Percentiles rank a stretch among this genome's conserved stretches.
Conservation (phyloP, 257 asterid genomes). For the Echium plantagineum region DNA sequence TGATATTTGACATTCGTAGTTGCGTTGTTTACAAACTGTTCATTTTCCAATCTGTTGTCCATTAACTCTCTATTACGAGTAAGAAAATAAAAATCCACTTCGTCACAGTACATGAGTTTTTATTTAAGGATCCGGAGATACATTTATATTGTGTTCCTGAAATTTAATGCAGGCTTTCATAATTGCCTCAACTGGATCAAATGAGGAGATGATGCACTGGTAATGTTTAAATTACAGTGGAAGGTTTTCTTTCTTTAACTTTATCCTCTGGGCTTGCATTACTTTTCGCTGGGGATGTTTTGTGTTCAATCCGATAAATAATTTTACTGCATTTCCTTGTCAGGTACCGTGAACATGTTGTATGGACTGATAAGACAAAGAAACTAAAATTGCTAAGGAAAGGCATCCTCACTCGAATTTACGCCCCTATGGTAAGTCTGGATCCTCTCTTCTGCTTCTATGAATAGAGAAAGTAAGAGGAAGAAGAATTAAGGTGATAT, state of each 20-base stretch:
- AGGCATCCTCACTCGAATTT: slow-evolving; percentile 81
- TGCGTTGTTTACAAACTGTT: too few species aligned
- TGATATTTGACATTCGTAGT: background rate
- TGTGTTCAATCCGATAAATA: too few species aligned
- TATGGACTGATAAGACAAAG: slow-evolving; percentile 67
- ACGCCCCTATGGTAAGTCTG: slow-evolving; percentile 82
- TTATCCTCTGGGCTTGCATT: too few species aligned
- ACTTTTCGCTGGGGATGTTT: too few species aligned
- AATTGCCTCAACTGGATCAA: slow-evolving; percentile 94
- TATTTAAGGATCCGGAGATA: background rate
- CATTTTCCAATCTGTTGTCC: too few species aligned
- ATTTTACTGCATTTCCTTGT: slow-evolving; percentile 6
- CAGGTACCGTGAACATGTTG: slow-evolving; percentile 95
- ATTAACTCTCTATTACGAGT: too few species aligned
- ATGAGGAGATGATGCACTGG: slow-evolving; percentile 95
- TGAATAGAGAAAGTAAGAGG: too few species aligned
- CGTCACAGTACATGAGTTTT: background rate
- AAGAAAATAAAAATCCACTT: too few species aligned
- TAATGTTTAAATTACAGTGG: slow-evolving; percentile 16
- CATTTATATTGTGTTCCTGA: background rate
- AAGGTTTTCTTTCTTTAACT: background rate
- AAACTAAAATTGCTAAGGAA: slow-evolving; percentile 82
- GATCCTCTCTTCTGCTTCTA: background rate
- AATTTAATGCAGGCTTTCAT: slow-evolving; percentile 74
- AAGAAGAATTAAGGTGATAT: too few species aligned